Percentiles rank a stretch among this genome's conserved stretches.
phyloP scores from a whole-genome alignment of 129 eudicot species.

The carrot (Daucus carota) region DNA sequence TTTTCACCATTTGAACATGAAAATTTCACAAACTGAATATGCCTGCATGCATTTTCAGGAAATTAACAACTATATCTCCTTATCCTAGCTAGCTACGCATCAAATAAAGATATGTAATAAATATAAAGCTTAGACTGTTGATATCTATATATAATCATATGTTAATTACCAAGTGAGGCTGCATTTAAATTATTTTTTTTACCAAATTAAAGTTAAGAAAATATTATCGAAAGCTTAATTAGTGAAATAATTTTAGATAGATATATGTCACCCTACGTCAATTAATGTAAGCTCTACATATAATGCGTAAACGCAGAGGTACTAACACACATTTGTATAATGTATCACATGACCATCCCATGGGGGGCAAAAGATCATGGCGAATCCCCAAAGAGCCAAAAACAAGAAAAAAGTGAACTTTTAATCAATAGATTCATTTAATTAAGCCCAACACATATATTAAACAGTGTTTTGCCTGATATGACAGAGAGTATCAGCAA shows the following conservation, averaged over 20 bases:
- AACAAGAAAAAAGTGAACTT: constrained; percentile 17
- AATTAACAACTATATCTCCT: too few relatives aligned
- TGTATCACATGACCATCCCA: constrained; percentile 21
- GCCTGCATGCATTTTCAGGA: too few relatives aligned
- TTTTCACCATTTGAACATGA: too few relatives aligned
- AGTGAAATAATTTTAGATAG: background rate
- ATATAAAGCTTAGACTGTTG: too few relatives aligned
- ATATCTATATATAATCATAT: background rate
- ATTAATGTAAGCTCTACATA: background rate
- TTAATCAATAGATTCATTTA: constrained; percentile 12
- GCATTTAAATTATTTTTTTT: background rate
- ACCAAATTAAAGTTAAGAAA: background rate
- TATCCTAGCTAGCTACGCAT: too few relatives aligned
- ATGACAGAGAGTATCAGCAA: constrained; percentile 17
- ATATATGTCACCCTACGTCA: too few relatives aligned
- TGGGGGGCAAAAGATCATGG: constrained; percentile 33
- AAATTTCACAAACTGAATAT: too few relatives aligned
- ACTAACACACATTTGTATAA: background rate
- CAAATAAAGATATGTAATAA: too few relatives aligned
- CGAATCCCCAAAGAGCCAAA: constrained; percentile 33
- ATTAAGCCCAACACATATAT: background rate
- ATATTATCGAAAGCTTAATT: background rate
- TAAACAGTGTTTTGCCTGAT: constrained; percentile 31
- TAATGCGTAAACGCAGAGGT: background rate
- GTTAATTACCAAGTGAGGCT: background rate